Evolutionary conservation across 176 grass and related monocot genomes (phyloP), one percentile per base, ranked within the genome.

Genomic region (Oryza longistaminata): DNA sequence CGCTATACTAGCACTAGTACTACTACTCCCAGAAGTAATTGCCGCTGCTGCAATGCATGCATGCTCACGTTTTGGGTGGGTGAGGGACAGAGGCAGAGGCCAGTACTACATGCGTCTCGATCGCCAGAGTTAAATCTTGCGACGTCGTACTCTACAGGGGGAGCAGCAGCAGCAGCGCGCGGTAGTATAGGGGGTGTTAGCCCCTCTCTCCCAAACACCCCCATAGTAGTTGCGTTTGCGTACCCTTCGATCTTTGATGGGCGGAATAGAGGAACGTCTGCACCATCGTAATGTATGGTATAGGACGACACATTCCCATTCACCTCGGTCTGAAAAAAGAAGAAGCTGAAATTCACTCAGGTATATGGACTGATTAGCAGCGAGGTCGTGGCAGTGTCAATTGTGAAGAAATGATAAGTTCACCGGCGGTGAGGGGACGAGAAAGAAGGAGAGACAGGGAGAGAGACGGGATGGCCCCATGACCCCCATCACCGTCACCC

Each of bases 401-500:
- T 52, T 50, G 15, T 16, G 16, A 55, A 9, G 19, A 58, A 17
- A 58, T 16, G 5, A 15, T 58, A 62, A 11, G 9, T 9, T 62
- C 58, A 62, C 58, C 9, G 15, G 0, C 14, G 71, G 78, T 72
- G 71, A 81, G 71, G 83, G 53, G 65, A 85, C 6, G 53, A 40
- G 6, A 19, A 68, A 26, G 0, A 2, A 6, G 3, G 9, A 17
- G 72, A 27, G 82, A 25, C 7, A 35, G 27, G 15, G 25, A 26
- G 82, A 5, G 7, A 74, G 22, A 43, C 14, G 29, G 6, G 70
- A 40, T 14, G 74, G 88, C 46, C 26, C 74, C 84, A 37, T 42
- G 67, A 37, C 67, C 88, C 26, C 74, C 84, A 37, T 42, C 73
- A 37, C 67, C 88, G 25, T 75, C 84, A 74, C 74, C 80, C 80